Conservation (phyloP, 257 asterid genomes). For the Fraxinus cuspidata region DNA sequence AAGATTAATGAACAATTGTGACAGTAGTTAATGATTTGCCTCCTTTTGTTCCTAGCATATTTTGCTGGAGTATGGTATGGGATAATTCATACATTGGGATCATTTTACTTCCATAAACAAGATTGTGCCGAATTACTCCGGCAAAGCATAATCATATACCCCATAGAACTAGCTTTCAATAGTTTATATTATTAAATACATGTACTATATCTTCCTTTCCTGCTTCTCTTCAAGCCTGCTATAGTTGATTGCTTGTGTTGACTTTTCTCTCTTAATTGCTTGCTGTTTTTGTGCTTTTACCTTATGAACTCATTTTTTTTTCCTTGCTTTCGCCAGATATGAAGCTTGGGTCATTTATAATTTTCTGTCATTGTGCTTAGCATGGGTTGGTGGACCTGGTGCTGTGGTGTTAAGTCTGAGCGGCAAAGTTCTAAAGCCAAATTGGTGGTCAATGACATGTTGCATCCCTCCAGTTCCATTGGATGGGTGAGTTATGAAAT, state of each 20-base stretch:
- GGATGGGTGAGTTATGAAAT: slow-evolving; percentile 75
- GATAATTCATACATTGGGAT: background rate
- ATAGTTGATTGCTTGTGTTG: background rate
- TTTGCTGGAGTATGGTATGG: background rate
- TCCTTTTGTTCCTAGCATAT: background rate
- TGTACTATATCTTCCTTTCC: slow-evolving; percentile 5
- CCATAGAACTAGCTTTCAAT: slow-evolving; percentile 7
- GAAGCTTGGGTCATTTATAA: slow-evolving; percentile 99
- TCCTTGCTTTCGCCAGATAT: slow-evolving; percentile 56
- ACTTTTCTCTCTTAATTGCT: slow-evolving; percentile 6
- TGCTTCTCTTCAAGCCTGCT: slow-evolving; percentile 7
- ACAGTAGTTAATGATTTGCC: background rate
- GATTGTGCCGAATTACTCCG: background rate
- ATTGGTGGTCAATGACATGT: slow-evolving; percentile 92
- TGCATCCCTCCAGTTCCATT: slow-evolving; percentile 81
- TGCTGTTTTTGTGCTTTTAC: slow-evolving; percentile 4
- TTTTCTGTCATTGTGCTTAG: slow-evolving; percentile 94
- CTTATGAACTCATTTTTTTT: slow-evolving; percentile 18
- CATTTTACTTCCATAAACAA: background rate
- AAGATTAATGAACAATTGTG: background rate
- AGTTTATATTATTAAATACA: background rate
- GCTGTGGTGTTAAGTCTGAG: slow-evolving; percentile 88
- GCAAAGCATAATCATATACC: background rate
- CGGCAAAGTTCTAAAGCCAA: slow-evolving; percentile 83
- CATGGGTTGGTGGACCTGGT: slow-evolving; percentile 99